Evolutionary conservation across 306 rosid species (phyloP).

Genomic region (Quercus variabilis): DNA sequence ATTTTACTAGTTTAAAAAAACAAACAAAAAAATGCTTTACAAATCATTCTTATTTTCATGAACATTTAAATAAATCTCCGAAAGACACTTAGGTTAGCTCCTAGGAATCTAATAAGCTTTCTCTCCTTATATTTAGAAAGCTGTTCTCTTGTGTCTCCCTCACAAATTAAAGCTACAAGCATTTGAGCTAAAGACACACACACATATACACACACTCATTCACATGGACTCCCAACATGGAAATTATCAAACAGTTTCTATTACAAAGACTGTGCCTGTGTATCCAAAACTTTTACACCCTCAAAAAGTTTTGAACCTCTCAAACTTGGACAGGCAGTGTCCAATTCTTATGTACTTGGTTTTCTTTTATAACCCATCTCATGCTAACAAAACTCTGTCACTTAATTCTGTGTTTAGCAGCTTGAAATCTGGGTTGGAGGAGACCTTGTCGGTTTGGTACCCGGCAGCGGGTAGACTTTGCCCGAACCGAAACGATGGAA

Average conservation of each 20-base stretch:
- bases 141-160: conserved; percentile 1
- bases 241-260: conserved; percentile 36
- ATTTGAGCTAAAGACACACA: background rate
- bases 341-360: conserved; percentile 62
- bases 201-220: background rate
- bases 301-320: conserved; percentile 44
- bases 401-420: conserved; percentile 40
- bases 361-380: conserved; percentile 45
- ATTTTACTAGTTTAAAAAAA: too few relatives aligned
- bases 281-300: conserved; percentile 41
- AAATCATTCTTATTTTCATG: background rate
- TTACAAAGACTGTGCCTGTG: conserved; percentile 43
- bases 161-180: background rate
- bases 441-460: conserved; percentile 55
- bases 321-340: conserved; percentile 80
- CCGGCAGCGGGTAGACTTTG: conserved; percentile 67
- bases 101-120: conserved; percentile 19
- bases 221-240: conserved; percentile 40
- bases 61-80: conserved; percentile 7
- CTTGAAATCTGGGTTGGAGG: conserved; percentile 62
- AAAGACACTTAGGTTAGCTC: conserved; percentile 12
- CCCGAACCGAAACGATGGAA: conserved; percentile 37
- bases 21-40: conserved; percentile 11
- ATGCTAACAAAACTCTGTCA: conserved; percentile 10
- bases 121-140: conserved; percentile 2